phyloP scores from a whole-genome alignment of 768 basidiomycete genomes.

The Suillus lakei region DNA sequence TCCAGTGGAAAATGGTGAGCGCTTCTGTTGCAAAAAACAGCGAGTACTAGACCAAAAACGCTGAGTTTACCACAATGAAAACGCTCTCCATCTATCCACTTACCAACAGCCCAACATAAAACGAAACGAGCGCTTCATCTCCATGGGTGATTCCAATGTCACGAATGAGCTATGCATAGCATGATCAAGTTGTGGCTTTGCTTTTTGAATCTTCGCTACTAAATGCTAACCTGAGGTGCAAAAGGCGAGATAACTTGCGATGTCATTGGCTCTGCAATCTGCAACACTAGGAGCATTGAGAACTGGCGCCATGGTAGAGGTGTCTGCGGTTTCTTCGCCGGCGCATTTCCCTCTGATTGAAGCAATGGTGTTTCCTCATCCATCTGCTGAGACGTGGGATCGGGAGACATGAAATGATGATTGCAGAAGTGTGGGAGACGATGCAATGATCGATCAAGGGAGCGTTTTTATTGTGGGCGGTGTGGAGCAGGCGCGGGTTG shows the following conservation, averaged over 20 bases:
- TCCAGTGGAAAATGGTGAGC: conserved; percentile 52
- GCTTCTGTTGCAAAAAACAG: conserved; percentile 55
- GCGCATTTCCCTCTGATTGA: conserved; percentile 15
- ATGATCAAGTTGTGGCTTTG: not conserved
- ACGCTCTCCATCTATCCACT: conserved; percentile 14
- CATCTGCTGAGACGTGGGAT: conserved; percentile 11
- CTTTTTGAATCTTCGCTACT: not conserved
- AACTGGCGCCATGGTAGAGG: conserved; percentile 76
- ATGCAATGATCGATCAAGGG: not conserved
- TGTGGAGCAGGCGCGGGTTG: not conserved
- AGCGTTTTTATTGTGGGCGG: not conserved
- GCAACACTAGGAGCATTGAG: conserved; percentile 67
- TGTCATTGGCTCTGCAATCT: conserved; percentile 76
- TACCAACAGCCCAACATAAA: conserved; percentile 55
- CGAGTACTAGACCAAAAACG: conserved; percentile 41
- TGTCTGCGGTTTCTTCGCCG: conserved; percentile 40
- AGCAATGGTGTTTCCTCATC: conserved; percentile 72
- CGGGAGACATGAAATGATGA: conserved; percentile 11
- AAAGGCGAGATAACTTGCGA: conserved; percentile 78
- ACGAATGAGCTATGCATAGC: conserved; percentile 29
- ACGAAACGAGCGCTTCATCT: conserved; percentile 49
- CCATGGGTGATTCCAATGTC: conserved; percentile 45
- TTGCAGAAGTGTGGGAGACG: not conserved
- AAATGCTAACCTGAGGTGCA: conserved; percentile 55
- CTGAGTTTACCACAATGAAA: not conserved